Evolutionary conservation across 225 moss, liverwort and hornwort genomes (phyloP).

Genomic region (Pseudoscleropodium purum): DNA sequence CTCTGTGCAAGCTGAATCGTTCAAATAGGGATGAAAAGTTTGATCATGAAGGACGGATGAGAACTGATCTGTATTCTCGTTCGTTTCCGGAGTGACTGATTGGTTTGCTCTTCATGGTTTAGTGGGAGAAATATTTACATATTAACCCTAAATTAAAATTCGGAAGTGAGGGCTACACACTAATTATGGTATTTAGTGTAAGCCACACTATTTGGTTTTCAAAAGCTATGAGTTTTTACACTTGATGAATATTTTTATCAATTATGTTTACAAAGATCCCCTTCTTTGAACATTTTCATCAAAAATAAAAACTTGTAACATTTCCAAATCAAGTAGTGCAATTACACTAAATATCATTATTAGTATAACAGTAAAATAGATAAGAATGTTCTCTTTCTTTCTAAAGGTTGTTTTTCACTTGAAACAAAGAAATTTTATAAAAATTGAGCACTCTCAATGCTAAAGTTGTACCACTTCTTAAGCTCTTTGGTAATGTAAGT

Average conservation of each 20-base stretch:
- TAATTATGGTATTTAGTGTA: too few species aligned
- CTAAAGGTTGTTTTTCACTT: rapidly evolving
- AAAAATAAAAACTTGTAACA: not conserved
- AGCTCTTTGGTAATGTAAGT: not conserved
- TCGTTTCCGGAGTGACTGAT: not conserved
- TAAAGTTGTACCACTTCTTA: not conserved
- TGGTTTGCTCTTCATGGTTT: too few species aligned
- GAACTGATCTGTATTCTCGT: not conserved
- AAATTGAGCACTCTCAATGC: not conserved
- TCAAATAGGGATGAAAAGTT: constrained; percentile 11
- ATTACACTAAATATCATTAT: not conserved
- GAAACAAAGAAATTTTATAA: rapidly evolving
- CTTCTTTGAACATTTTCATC: not conserved
- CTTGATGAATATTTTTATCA: not conserved
- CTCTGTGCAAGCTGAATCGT: not conserved
- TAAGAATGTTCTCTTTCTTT: not conserved
- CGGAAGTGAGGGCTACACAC: not conserved
- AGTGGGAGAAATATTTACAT: too few species aligned
- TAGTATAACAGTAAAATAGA: rapidly evolving
- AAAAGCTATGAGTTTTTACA: too few species aligned
- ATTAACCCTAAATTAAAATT: too few species aligned
- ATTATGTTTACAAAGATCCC: rapidly evolving
- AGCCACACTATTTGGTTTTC: not conserved
- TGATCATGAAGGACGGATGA: not conserved
- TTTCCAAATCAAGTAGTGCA: not conserved